Evolutionary conservation across 2,329 filamentous ascomycete genomes (phyloP).

Genomic region (Lasiodiplodia citricola): DNA sequence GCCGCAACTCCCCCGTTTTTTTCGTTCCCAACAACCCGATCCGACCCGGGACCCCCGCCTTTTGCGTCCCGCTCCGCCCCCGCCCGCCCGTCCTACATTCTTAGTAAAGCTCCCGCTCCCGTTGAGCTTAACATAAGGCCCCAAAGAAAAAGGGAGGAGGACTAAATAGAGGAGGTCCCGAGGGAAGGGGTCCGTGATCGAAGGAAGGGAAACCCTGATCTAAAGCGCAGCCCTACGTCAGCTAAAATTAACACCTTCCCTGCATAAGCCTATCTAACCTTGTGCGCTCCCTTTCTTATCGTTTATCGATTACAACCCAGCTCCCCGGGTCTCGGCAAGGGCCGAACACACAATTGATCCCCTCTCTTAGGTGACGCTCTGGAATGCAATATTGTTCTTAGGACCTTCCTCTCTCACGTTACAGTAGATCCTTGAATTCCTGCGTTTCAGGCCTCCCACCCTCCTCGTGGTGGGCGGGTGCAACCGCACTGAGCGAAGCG

Average conservation of each 20-base stretch:
- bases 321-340: not conserved
- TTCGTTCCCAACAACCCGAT: not conserved
- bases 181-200: not conserved
- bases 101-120: not conserved
- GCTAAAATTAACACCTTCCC: not conserved
- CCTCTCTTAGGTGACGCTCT: not conserved
- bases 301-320: not conserved
- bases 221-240: not conserved
- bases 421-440: constrained; percentile 8
- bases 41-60: not conserved
- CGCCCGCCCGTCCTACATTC: not conserved
- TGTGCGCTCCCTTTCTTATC: not conserved
- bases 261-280: not conserved
- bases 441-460: not conserved
- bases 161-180: not conserved
- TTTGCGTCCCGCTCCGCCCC: not conserved
- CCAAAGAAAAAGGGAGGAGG: not conserved
- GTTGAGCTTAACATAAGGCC: not conserved
- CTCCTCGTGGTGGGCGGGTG: not conserved
- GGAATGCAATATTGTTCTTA: not conserved
- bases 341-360: not conserved
- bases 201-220: not conserved
- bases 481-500: not conserved
- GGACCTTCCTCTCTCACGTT: not conserved
- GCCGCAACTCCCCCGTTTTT: not conserved